Evolutionary conservation across 352 stramenopile genomes (phyloP), one percentile per base, ranked within the genome.

Genomic region (Thalassiosira mediterranea): DNA sequence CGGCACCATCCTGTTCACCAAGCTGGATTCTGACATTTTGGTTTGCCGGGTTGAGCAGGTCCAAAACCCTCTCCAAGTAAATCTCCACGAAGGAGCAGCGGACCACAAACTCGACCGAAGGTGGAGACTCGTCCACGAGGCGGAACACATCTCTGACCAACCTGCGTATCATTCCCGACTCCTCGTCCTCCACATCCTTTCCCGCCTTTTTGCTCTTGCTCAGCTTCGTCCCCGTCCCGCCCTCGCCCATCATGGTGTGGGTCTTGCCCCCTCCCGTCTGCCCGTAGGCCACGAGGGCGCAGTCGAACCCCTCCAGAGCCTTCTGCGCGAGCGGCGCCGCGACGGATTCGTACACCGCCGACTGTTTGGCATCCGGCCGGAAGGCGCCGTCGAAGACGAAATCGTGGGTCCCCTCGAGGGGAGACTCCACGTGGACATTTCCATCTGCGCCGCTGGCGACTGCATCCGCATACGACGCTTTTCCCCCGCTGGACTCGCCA

Each of bases 31-130:
- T 23, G 17, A 81, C 61, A 1, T 54, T 72, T 48, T 52, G 56
- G 65, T 82, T 82, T 1, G 38, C 52, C n/a, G 84, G 81, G 58
- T 79, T 71, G n/a, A 90, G 66, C 42, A 90, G 57, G 77, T 90
- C 84, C 8, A 72, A 57, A 32, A 88, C 68, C 44, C 79, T 80
- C 66, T 90, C 84, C 8, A 89, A 26, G 74, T 90, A 88, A 48
- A 90, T 79, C 72, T 90, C 84, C 1, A 89, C 78, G 56, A 78
- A 89, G 0, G 78, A 87, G 58, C 67, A 79, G n/a, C 71, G 57
- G 7, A 87, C 37, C 31, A 74, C 81, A 17, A 68, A 87, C 63
- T 90, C 79, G n/a, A 65, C 72, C 1, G 74, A 74, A 7, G 61
- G 44, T 25, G 77, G 57, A 13, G 53, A 76, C 38, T 76, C 58